These are phyloP conservation scores for Cercospora sojina DNA, from an alignment of 2,329 filamentous ascomycete genomes.

Conservation along the genomic window DNA sequence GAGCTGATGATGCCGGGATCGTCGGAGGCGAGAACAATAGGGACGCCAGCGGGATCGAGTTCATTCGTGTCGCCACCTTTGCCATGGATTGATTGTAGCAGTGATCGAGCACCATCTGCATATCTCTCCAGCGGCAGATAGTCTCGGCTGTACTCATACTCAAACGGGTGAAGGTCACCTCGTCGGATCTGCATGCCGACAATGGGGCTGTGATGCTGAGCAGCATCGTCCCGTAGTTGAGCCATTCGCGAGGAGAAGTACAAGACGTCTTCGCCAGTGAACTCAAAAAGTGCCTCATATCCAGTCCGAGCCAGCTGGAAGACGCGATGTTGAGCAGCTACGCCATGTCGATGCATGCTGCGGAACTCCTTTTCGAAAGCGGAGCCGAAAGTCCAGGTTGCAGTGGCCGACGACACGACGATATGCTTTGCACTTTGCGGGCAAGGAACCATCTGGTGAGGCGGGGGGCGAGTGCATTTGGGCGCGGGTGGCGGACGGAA, in stretches of 20 bases:
- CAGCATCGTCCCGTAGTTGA: slow-evolving; percentile 53
- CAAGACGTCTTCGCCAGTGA: slow-evolving; percentile 62
- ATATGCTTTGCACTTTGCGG: slow-evolving; percentile 74
- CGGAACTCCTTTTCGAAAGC: slow-evolving; percentile 54
- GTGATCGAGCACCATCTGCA: slow-evolving; percentile 21
- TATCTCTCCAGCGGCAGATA: slow-evolving; percentile 76
- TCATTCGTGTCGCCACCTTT: slow-evolving; percentile 62
- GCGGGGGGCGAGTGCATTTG: slow-evolving; percentile 68
- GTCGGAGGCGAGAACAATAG: slow-evolving; percentile 72
- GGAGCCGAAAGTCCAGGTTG: slow-evolving; percentile 62
- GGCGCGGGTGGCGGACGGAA: slow-evolving; percentile 67
- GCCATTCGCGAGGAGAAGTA: slow-evolving; percentile 63
- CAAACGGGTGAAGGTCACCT: slow-evolving; percentile 74
- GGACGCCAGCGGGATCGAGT: slow-evolving; percentile 33
- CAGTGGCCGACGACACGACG: slow-evolving; percentile 68
- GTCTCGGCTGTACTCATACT: slow-evolving; percentile 75
- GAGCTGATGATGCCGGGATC: slow-evolving; percentile 72
- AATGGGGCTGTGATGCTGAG: slow-evolving; percentile 52
- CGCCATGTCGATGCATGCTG: slow-evolving; percentile 24
- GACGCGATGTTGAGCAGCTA: slow-evolving; percentile 55
- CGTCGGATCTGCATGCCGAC: slow-evolving; percentile 77
- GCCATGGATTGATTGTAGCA: slow-evolving; percentile 14
- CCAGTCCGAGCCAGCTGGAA: slow-evolving; percentile 68
- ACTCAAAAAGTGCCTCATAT: slow-evolving; percentile 71
- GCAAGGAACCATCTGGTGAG: slow-evolving; percentile 74